Conservation (phyloP, 495 filamentous ascomycete genomes). For the Penicillium diatomitis region DNA sequence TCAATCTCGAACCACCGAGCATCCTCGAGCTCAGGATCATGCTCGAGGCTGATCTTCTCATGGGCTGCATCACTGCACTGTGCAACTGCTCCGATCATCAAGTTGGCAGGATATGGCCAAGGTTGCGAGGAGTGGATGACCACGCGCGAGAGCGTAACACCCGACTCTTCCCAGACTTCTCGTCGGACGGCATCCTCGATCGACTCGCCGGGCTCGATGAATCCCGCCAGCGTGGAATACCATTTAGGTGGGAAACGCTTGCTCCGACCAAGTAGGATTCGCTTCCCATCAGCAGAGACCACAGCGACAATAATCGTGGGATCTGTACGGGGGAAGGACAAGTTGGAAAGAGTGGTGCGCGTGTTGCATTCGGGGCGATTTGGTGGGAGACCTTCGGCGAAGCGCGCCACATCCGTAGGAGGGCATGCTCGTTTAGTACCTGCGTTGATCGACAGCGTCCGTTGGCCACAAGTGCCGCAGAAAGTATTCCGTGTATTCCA, state of each 20-base stretch:
- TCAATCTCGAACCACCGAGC: slow-evolving; percentile 72
- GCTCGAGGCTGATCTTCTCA: slow-evolving; percentile 70
- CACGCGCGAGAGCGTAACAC: slow-evolving; percentile 75
- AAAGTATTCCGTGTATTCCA: slow-evolving; percentile 93
- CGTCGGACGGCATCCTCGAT: slow-evolving; percentile 91
- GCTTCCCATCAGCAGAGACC: slow-evolving; percentile 61
- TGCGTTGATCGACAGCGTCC: slow-evolving; percentile 75
- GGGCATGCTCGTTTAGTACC: slow-evolving; percentile 90
- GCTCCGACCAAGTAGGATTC: slow-evolving; percentile 75
- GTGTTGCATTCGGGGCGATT: slow-evolving; percentile 67
- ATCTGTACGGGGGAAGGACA: slow-evolving; percentile 88
- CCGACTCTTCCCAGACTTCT: slow-evolving; percentile 94
- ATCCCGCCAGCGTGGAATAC: slow-evolving; percentile 89
- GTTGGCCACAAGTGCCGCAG: slow-evolving; percentile 79
- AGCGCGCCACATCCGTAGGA: slow-evolving; percentile 53
- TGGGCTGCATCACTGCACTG: slow-evolving; percentile 67
- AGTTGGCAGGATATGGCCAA: slow-evolving; percentile 77
- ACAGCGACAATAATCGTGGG: slow-evolving; percentile 94
- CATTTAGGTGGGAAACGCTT: slow-evolving; percentile 74
- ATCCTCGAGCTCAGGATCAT: slow-evolving; percentile 86
- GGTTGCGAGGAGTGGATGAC: slow-evolving; percentile 90
- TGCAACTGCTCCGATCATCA: slow-evolving; percentile 92
- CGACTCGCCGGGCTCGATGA: slow-evolving; percentile 88
- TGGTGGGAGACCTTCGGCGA: slow-evolving; percentile 22
- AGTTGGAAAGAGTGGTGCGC: slow-evolving; percentile 55